A percentile compares a stretch with the other conserved stretches of the same genome.
These are phyloP conservation scores for Colletotrichum acutatum DNA, from an alignment of 2,329 filamentous ascomycete genomes.

Conservation along the genomic window DNA sequence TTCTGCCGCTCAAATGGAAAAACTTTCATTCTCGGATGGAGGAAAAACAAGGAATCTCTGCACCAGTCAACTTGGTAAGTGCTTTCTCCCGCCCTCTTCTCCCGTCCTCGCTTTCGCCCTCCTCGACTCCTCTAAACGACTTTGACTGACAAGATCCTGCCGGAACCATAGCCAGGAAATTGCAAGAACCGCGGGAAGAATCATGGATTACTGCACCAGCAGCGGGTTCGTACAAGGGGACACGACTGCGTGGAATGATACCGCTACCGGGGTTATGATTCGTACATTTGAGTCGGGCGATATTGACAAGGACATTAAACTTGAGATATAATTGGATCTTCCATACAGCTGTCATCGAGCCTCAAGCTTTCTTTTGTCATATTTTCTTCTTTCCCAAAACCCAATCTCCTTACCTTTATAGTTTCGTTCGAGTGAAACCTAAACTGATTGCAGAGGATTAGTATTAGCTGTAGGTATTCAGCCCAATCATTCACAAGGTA, in stretches of 20 bases:
- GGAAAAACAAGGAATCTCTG: not conserved
- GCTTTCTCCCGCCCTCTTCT: too few species aligned
- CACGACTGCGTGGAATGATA: conserved; percentile 1
- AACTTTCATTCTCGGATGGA: conserved; percentile 20
- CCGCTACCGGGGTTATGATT: conserved; percentile 9
- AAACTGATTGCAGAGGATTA: not conserved
- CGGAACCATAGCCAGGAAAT: not conserved
- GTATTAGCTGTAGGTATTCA: not conserved
- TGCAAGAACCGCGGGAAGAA: conserved; percentile 2
- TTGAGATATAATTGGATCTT: conserved; percentile 40
- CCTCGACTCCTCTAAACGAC: not conserved
- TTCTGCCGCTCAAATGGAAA: not conserved
- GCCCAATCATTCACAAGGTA: too few species aligned
- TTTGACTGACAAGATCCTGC: not conserved
- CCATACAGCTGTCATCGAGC: not conserved
- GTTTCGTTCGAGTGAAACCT: not conserved
- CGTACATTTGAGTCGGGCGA: conserved; percentile 1
- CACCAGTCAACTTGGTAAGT: conserved; percentile 10
- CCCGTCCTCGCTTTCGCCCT: too few species aligned
- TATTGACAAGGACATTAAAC: conserved; percentile 20
- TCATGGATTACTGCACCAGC: conserved; percentile 9
- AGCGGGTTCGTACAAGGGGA: conserved; percentile 12
- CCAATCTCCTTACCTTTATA: not conserved
- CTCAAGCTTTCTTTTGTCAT: not conserved
- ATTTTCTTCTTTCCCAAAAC: not conserved